Percentiles rank a stretch among this genome's conserved stretches.
These are phyloP conservation scores for Dothidotthia symphoricarpi DNA, from an alignment of 2,329 filamentous ascomycete genomes.

Conservation along the genomic window DNA sequence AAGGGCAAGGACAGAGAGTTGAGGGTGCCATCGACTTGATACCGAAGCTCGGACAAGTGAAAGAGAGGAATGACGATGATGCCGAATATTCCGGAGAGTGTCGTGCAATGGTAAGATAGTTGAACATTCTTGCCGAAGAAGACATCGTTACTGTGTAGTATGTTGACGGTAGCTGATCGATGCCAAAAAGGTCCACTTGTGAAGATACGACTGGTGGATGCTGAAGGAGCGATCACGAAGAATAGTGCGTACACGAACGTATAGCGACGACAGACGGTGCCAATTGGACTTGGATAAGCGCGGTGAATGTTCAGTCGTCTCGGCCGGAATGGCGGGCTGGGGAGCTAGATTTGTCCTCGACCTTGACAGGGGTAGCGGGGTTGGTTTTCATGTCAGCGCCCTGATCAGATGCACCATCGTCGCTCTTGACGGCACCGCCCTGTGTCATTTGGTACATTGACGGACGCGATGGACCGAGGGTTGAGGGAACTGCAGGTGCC, in stretches of 20 bases:
- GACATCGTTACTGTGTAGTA: slow-evolving; percentile 5
- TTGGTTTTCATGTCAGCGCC: slow-evolving; percentile 32
- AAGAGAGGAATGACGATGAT: slow-evolving; percentile 18
- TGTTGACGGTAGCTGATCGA: slow-evolving; percentile 14
- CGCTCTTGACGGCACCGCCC: slow-evolving; percentile 25
- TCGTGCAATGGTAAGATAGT: slow-evolving; percentile 14
- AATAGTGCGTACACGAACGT: slow-evolving; percentile 30
- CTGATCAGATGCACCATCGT: slow-evolving; percentile 31
- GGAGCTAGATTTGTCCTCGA: slow-evolving; percentile 23
- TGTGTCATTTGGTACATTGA: slow-evolving; percentile 30
- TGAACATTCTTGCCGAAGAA: slow-evolving; percentile 11
- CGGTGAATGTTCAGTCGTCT: slow-evolving; percentile 25
- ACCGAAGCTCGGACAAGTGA: slow-evolving; percentile 8
- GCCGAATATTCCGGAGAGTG: slow-evolving; percentile 1
- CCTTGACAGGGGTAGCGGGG: slow-evolving; percentile 38
- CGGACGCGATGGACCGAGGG: slow-evolving; percentile 33
- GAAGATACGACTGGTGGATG: slow-evolving; percentile 24
- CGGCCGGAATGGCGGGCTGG: slow-evolving; percentile 22
- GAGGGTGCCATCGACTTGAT: slow-evolving; percentile 13
- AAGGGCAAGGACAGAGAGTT: slow-evolving; percentile 21
- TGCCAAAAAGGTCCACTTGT: slow-evolving; percentile 19
- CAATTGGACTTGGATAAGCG: slow-evolving; percentile 3
- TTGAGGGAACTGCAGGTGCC: slow-evolving; percentile 37
- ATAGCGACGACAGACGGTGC: slow-evolving; percentile 9
- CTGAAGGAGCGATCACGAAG: slow-evolving; percentile 30